Base-by-base conservation (phyloP, 345 rosid genomes). In the Crucihimalaya himalaica region DNA sequence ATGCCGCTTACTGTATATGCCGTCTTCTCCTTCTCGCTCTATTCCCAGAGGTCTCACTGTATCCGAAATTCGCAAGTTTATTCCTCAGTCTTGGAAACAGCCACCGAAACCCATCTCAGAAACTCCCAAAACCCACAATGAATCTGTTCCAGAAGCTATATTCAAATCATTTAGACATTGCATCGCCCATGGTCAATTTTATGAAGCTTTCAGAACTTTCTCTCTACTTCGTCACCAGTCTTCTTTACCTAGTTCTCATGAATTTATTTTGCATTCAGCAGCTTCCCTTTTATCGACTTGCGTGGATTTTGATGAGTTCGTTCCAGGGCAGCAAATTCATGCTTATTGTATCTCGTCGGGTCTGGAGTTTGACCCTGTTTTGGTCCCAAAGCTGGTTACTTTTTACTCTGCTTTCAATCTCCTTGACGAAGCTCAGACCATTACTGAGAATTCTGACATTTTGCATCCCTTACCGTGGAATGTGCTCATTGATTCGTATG, bases 351-450 rank as follows among this genome's bases (percentile, higher is more conserved):
- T 89, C 59, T 73, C 73, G 3, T 63, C 84, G 43, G 97, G 94
- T 18, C 31, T 89, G 63, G 92, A 84, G 40, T 81, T 75, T 46
- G 81, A 88, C 21, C 84, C 84, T 1, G 46, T 73, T 83, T 35
- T 89, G 89, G 87, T 86, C 39, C 87, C 84, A 8, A 89, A 83
- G 84, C 86, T 92, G 11, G 85, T 86, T 42, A 75, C 82, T 57
- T 83, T 89, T 61, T 92, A 89, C 71, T 77, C 92, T 27, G 72
- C 63, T 7, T 83, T 88, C 50, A 27, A 80, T 78, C 81, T 84
- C 34, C 63, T 84, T 6, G 69, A 39, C 12, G 81, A 83, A 70
- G 89, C 88, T 52, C 78, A 67, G 15, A 62, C 21, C 32, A 48
- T 85, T 66, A 66, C 80, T 10, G 81, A 82, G 63, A 81, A 73